Evolutionary conservation across 192 early-diverging fungal genomes (phyloP).

Genomic region (Coemansia sp.): DNA sequence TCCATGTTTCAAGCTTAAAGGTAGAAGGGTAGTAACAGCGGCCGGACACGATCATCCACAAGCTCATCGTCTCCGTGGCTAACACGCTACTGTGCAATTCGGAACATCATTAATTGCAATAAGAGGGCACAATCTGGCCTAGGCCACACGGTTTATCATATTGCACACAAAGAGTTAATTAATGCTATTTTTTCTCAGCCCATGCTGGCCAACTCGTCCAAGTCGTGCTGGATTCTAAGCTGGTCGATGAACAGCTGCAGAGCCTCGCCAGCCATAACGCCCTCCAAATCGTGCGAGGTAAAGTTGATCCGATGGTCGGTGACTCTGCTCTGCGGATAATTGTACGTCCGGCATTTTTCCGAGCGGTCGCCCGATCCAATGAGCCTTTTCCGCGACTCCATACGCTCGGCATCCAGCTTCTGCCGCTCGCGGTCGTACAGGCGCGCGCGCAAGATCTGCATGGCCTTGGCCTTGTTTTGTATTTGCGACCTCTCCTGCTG

Average conservation of each 20-base stretch:
- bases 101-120: no score
- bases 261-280: slow-evolving; percentile 56
- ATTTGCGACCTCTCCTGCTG: slow-evolving; percentile 95
- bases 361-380: slow-evolving; percentile 70
- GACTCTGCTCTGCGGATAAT: slow-evolving; percentile 74
- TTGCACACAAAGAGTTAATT: neutral
- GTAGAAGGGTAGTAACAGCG: neutral
- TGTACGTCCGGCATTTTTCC: slow-evolving; percentile 82
- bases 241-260: slow-evolving; percentile 47
- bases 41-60: no score
- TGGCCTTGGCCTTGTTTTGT: slow-evolving; percentile 82
- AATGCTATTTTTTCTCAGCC: neutral
- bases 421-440: slow-evolving; percentile 69
- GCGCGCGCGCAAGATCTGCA: slow-evolving; percentile 76
- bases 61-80: no score
- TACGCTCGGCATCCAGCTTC: slow-evolving; percentile 54
- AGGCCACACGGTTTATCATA: neutral
- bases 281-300: slow-evolving; percentile 65
- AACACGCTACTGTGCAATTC: no score
- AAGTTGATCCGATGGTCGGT: slow-evolving; percentile 80
- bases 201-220: slow-evolving; percentile 46
- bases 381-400: slow-evolving; percentile 60
- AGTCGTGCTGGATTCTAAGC: slow-evolving; percentile 50
- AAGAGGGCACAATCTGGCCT: no score
- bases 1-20: neutral